Evolutionary conservation across 306 rosid species (phyloP), one percentile per base, ranked within the genome.

Genomic region (Inga leiocalycina): DNA sequence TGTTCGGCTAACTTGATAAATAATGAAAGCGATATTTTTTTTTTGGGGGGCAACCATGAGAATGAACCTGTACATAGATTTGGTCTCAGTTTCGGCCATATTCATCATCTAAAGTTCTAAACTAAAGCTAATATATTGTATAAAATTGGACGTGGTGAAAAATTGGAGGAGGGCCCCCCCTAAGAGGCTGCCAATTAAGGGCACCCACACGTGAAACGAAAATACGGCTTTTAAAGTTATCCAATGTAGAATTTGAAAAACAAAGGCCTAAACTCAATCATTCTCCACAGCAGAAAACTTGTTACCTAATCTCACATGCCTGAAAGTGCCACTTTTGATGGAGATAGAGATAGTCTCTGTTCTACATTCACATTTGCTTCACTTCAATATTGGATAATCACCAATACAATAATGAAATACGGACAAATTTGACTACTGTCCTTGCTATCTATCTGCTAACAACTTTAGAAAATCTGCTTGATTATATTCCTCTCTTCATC

Each of bases 191-290:
- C 17, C 37, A 24, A 35, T 39, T 39, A 39, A 62, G 68, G 17
- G 35, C 68, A 62, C 16, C 68, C 68, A 10, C 68, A 62, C 68
- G 68, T 62, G 68, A 62, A 62, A 9, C 5, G 34, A 22, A 3
- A 9, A 61, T 24, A 61, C 34, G 24, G 67, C 16, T 24, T 51
- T 61, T 5, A 1, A 61, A 24, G 16, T 62, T 12, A 62, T 62
- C 68, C 68, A 27, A 62, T 59, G 8, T 10, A 7, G 2, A 62
- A 34, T 11, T 11, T 62, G 35, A 59, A 59, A 59, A 32, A 59
- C 91, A 75, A 32, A 44, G 44, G 65, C 30, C 62, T 56, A 62
- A 71, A 72, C 87, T 9, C 24, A 57, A 59, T 59, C 79, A 82
- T 74, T 51, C 35, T 71, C 81, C 79, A 85, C 85, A 72, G 67